Evolutionary conservation across 2,329 filamentous ascomycete species (phyloP).

Genomic region (Epichloe typhina): DNA sequence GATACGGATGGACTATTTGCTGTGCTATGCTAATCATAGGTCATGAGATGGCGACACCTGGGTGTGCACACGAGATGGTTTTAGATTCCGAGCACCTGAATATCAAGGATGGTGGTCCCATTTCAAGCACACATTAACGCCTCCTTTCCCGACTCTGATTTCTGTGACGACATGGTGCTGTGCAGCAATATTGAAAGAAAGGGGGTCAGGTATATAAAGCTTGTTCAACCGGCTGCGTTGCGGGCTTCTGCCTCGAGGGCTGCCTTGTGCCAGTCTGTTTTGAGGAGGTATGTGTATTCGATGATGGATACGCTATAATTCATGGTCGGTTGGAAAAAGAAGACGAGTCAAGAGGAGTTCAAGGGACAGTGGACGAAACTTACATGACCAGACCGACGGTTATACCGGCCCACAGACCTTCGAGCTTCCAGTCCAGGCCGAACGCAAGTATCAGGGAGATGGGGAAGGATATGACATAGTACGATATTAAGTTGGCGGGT

Average conservation of each 20-base stretch:
- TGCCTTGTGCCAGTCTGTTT: conserved; percentile 40
- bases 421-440: conserved; percentile 60
- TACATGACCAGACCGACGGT: conserved; percentile 56
- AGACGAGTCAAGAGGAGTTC: neutral
- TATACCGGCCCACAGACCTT: conserved; percentile 71
- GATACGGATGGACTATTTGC: too few species aligned
- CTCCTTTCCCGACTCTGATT: too few species aligned
- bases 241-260: conserved; percentile 38
- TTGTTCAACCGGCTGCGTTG: conserved; percentile 30
- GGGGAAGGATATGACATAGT: conserved; percentile 78
- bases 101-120: too few species aligned
- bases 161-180: too few species aligned
- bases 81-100: too few species aligned
- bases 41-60: too few species aligned
- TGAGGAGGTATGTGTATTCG: conserved; percentile 39
- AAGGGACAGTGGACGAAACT: conserved; percentile 16
- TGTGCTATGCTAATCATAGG: too few species aligned
- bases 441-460: conserved; percentile 71
- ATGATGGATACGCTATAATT: conserved; percentile 32
- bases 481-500: conserved; percentile 73
- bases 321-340: conserved; percentile 5
- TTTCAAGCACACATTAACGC: too few species aligned
- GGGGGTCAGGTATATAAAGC: too few species aligned
- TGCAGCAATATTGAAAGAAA: too few species aligned
- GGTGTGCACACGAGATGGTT: too few species aligned